Percentiles rank a stretch among this genome's conserved stretches.
phyloP scores from a whole-genome alignment of 257 asterid genomes.

The Paraleonurus japonicus region DNA sequence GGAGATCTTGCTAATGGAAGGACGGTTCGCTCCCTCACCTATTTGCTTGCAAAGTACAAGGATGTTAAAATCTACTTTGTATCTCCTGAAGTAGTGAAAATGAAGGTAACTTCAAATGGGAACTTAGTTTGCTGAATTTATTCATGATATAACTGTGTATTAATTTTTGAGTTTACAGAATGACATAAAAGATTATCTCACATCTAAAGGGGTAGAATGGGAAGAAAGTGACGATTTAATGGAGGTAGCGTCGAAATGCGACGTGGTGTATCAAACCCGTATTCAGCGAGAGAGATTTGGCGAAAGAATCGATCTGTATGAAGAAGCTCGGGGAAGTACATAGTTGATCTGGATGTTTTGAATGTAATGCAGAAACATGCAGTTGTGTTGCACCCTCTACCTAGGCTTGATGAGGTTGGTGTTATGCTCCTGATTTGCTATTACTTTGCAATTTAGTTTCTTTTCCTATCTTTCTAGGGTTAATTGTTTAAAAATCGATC shows the following conservation, averaged over 20 bases:
- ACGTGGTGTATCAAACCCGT: constrained; percentile 78
- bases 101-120: constrained; percentile 54
- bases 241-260: constrained; percentile 89
- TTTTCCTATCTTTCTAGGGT: no score
- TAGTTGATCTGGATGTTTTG: constrained; percentile 48
- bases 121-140: background rate
- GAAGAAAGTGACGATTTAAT: constrained; percentile 71
- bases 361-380: constrained; percentile 78
- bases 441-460: background rate
- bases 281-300: constrained; percentile 76
- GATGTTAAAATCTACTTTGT: constrained; percentile 77
- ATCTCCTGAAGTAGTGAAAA: constrained; percentile 79
- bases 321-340: constrained; percentile 77
- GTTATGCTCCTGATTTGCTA: background rate
- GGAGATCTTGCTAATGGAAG: constrained; percentile 94
- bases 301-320: constrained; percentile 67
- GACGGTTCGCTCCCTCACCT: constrained; percentile 82
- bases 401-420: constrained; percentile 79
- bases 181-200: constrained; percentile 75
- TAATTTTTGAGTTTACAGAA: constrained; percentile 39
- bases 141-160: background rate
- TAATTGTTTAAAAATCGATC: no score
- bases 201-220: constrained; percentile 68
- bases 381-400: constrained; percentile 79
- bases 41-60: constrained; percentile 67